Percentiles rank a stretch among this genome's conserved stretches.
These are phyloP conservation scores for Boletus coccyginus DNA, from an alignment of 768 basidiomycete species.

Conservation along the genomic window DNA sequence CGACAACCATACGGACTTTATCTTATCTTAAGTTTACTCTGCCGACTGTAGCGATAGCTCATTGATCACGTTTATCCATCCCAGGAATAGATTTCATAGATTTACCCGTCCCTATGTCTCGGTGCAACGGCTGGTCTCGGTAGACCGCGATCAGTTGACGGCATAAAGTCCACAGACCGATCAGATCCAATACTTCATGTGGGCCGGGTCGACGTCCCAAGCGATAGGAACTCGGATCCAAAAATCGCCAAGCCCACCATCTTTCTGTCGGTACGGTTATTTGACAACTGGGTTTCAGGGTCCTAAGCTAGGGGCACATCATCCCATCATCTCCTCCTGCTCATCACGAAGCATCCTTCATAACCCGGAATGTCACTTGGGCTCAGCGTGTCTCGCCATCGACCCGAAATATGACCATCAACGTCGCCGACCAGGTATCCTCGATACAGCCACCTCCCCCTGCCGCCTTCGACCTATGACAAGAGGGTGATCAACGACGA, in stretches of 20 bases:
- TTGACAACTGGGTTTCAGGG: not conserved
- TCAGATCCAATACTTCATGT: not conserved
- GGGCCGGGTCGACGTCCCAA: not conserved
- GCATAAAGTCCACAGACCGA: not conserved
- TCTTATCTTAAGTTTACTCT: not conserved
- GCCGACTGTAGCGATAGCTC: constrained; percentile 21
- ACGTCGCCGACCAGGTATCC: constrained; percentile 74
- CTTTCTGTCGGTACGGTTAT: not conserved
- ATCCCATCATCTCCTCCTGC: constrained; percentile 47
- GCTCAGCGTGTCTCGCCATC: constrained; percentile 85
- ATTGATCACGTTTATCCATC: not conserved
- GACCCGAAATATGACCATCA: constrained; percentile 71
- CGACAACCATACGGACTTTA: not conserved
- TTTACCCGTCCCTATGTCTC: not conserved
- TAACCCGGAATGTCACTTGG: constrained; percentile 64
- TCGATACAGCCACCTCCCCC: constrained; percentile 84
- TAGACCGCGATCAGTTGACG: not conserved
- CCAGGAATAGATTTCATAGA: not conserved
- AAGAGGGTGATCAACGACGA: not conserved
- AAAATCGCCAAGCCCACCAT: not conserved
- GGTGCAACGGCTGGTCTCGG: not conserved
- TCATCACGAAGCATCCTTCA: constrained; percentile 84
- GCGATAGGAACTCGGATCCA: not conserved
- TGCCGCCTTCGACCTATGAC: constrained; percentile 58
- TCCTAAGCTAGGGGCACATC: not conserved